Evolutionary conservation across 495 filamentous ascomycete genomes (phyloP).

Genomic region (Pseudevernia furfuracea): DNA sequence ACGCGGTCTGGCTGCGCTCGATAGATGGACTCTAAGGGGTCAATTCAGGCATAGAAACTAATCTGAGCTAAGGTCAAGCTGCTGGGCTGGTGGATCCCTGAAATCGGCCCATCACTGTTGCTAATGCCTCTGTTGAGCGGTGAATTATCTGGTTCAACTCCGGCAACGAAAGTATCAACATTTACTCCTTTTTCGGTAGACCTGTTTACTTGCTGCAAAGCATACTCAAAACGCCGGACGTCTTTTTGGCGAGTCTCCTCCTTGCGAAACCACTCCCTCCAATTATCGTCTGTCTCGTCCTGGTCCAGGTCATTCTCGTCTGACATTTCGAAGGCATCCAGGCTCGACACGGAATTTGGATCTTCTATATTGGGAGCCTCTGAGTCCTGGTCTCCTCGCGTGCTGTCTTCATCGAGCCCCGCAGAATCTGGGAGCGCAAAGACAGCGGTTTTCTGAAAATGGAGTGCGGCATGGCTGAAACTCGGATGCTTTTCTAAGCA

Average conservation of each 20-base stretch:
- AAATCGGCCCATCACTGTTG: too few species aligned
- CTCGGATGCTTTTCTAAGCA: neutral
- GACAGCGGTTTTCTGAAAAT: conserved; percentile 9
- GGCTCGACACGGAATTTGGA: neutral
- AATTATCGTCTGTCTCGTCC: neutral
- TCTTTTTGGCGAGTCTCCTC: neutral
- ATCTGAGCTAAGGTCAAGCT: neutral
- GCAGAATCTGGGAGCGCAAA: conserved; percentile 8
- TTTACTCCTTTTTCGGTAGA: neutral
- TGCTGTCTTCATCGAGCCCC: conserved; percentile 3
- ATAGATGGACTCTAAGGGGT: conserved; percentile 14
- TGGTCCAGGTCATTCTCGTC: neutral
- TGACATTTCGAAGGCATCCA: neutral
- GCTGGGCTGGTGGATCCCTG: too few species aligned
- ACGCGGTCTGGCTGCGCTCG: neutral
- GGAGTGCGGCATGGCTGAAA: neutral
- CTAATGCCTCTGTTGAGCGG: too few species aligned
- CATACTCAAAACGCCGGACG: neutral
- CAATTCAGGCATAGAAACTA: conserved; percentile 13
- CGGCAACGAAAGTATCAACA: neutral
- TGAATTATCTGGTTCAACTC: too few species aligned
- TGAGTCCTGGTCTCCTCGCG: neutral
- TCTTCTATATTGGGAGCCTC: neutral
- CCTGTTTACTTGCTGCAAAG: neutral
- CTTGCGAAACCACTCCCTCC: neutral